These are phyloP conservation scores for Eutrema japonicum DNA, from an alignment of 345 rosid genomes.

Conservation along the genomic window DNA sequence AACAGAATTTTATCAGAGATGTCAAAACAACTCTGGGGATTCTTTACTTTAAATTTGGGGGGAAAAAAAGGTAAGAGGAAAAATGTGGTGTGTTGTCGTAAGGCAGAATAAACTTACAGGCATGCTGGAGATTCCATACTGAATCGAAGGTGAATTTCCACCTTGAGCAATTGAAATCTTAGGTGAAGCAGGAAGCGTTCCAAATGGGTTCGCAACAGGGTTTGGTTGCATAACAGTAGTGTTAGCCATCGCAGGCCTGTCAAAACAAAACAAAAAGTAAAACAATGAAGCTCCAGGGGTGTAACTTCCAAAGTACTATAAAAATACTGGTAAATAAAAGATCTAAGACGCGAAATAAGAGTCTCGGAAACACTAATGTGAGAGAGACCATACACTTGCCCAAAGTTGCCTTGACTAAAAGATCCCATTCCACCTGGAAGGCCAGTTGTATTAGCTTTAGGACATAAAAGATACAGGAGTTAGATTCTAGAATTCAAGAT, in stretches of 20 bases:
- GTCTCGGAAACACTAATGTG: conserved; percentile 24
- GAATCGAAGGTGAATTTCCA: conserved; percentile 76
- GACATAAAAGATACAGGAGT: conserved; percentile 13
- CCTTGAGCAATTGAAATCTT: conserved; percentile 81
- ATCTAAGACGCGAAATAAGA: conserved; percentile 20
- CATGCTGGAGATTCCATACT: conserved; percentile 89
- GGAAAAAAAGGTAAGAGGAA: background rate
- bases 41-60: background rate
- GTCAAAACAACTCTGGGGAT: background rate
- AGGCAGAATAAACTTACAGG: conserved; percentile 59
- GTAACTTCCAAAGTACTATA: too few relatives aligned
- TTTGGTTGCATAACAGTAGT: conserved; percentile 57
- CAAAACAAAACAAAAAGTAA: conserved; percentile 14
- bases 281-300: conserved; percentile 1
- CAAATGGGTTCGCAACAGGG: conserved; percentile 76
- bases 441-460: conserved; percentile 50
- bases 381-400: conserved; percentile 56
- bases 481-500: conserved; percentile 5
- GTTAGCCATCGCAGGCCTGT: conserved; percentile 61
- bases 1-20: background rate
- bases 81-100: background rate
- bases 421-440: conserved; percentile 51
- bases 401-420: conserved; percentile 57
- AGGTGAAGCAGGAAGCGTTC: conserved; percentile 90
- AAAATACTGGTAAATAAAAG: background rate